These are phyloP conservation scores for Nannochloris sp. DNA, from an alignment of 139 green algal species.

Conservation along the genomic window DNA sequence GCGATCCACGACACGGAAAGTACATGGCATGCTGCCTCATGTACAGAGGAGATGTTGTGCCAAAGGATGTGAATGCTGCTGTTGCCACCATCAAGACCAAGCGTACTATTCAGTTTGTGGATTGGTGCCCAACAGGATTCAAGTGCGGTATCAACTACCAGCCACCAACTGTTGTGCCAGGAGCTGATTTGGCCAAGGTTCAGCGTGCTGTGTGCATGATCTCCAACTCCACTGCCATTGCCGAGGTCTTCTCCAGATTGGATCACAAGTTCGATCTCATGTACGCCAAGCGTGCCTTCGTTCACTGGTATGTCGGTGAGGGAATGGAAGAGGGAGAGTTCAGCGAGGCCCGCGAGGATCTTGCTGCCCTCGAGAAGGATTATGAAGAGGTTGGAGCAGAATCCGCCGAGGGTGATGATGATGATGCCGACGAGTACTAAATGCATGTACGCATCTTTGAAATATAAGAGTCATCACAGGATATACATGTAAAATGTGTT, in stretches of 20 bases:
- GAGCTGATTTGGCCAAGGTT: slow-evolving; percentile 97
- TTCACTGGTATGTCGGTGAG: slow-evolving; percentile 99
- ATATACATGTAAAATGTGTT: slow-evolving; percentile 1
- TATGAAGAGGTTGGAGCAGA: slow-evolving; percentile 93
- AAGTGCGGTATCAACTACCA: slow-evolving; percentile 99
- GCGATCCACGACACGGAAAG: slow-evolving; percentile 91
- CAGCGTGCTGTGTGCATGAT: slow-evolving; percentile 99
- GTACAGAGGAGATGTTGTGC: slow-evolving; percentile 98
- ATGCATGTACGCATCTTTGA: slow-evolving; percentile 5
- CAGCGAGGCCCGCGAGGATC: slow-evolving; percentile 86
- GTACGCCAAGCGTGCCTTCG: slow-evolving; percentile 99
- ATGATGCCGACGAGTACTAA: slow-evolving; percentile 22
- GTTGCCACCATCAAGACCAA: slow-evolving; percentile 99
- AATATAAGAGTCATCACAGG: slow-evolving; percentile 1
- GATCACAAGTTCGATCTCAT: slow-evolving; percentile 99
- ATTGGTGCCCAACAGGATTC: slow-evolving; percentile 99
- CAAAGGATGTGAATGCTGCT: slow-evolving; percentile 97
- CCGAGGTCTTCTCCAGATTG: slow-evolving; percentile 94
- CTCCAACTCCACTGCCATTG: slow-evolving; percentile 97
- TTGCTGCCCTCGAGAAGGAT: slow-evolving; percentile 97
- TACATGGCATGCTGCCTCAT: slow-evolving; percentile 99
- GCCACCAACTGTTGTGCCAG: slow-evolving; percentile 93
- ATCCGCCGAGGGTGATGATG: slow-evolving; percentile 50
- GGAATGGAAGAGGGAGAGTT: slow-evolving; percentile 92
- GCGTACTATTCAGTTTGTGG: slow-evolving; percentile 96